Evolutionary conservation across 2,329 filamentous ascomycete genomes (phyloP).

Genomic region (Penicillium palitans): DNA sequence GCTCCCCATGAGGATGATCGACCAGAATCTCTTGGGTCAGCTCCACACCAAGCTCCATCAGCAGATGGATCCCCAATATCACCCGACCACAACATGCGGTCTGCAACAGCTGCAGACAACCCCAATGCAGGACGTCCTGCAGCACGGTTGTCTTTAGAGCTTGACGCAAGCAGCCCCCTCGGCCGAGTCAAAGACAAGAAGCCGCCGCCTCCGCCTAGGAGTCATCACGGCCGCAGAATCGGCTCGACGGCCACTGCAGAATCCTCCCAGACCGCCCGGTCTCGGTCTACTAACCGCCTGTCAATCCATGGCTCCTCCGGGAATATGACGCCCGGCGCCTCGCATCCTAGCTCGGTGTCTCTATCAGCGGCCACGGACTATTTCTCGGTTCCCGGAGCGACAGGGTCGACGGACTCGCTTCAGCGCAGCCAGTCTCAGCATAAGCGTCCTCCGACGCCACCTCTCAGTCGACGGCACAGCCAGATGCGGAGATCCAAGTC

Average conservation of each 20-base stretch:
- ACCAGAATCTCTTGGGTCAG: slow-evolving; percentile 17
- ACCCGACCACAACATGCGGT: slow-evolving; percentile 7
- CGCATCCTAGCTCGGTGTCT: slow-evolving; percentile 46
- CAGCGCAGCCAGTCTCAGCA: slow-evolving; percentile 36
- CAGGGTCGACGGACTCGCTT: slow-evolving; percentile 25
- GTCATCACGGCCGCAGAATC: slow-evolving; percentile 75
- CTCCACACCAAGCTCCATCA: slow-evolving; percentile 29
- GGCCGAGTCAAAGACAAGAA: slow-evolving; percentile 58
- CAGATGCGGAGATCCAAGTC: slow-evolving; percentile 44
- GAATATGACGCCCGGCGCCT: slow-evolving; percentile 19
- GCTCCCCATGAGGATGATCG: slow-evolving; percentile 14
- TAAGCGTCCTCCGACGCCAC: slow-evolving; percentile 51
- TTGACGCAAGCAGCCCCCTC: slow-evolving; percentile 48
- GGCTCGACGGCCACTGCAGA: slow-evolving; percentile 42
- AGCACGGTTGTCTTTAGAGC: slow-evolving; percentile 56
- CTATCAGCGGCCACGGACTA: slow-evolving; percentile 50
- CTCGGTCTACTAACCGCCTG: slow-evolving; percentile 28
- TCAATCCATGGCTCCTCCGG: slow-evolving; percentile 30
- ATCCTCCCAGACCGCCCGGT: slow-evolving; percentile 25
- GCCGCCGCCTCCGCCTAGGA: slow-evolving; percentile 69
- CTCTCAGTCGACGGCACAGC: slow-evolving; percentile 51
- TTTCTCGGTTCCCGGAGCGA: slow-evolving; percentile 23
- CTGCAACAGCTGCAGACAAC: slow-evolving; percentile 3
- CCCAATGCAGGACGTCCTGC: slow-evolving; percentile 51
- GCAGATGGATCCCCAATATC: slow-evolving; percentile 20